Percentiles rank a stretch among this genome's conserved stretches.
Conservation (phyloP, 106 monocot species). For the Xerophyta viscosa region DNA sequence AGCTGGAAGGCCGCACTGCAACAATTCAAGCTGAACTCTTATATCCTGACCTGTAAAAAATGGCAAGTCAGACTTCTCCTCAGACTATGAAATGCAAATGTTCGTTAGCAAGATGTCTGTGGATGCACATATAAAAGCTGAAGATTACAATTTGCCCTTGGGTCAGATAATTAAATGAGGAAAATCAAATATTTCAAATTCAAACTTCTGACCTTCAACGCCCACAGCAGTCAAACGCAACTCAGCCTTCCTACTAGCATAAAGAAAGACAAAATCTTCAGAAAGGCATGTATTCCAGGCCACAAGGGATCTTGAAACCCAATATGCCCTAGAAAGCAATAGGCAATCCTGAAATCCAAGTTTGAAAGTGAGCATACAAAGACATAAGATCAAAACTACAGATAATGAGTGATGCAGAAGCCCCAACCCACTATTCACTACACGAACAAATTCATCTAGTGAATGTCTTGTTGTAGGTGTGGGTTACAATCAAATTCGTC, state of each 20-base stretch:
- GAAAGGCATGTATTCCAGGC: constrained; percentile 53
- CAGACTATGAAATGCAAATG: no score
- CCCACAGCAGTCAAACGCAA: constrained; percentile 33
- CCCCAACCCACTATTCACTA: no score
- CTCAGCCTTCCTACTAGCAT: constrained; percentile 44
- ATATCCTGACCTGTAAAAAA: constrained; percentile 53
- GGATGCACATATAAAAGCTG: no score
- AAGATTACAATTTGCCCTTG: no score
- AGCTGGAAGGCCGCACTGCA: constrained; percentile 43
- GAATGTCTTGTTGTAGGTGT: no score
- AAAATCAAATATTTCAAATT: no score
- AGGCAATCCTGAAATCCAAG: constrained; percentile 35
- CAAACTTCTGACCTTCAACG: constrained; percentile 41
- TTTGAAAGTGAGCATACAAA: not conserved
- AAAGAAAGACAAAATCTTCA: constrained; percentile 41
- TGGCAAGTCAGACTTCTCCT: not conserved
- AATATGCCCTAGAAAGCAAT: constrained; percentile 54
- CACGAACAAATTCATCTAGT: no score
- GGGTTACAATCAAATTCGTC: no score
- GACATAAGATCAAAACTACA: no score
- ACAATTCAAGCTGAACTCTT: constrained; percentile 55
- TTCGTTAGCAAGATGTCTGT: no score
- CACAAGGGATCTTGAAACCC: constrained; percentile 62
- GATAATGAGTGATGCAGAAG: no score
- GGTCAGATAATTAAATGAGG: no score